Percentiles rank a stretch among this genome's conserved stretches.
Evolutionary conservation across 2,329 filamentous ascomycete genomes (phyloP).

Genomic region (Helotiales sp.): DNA sequence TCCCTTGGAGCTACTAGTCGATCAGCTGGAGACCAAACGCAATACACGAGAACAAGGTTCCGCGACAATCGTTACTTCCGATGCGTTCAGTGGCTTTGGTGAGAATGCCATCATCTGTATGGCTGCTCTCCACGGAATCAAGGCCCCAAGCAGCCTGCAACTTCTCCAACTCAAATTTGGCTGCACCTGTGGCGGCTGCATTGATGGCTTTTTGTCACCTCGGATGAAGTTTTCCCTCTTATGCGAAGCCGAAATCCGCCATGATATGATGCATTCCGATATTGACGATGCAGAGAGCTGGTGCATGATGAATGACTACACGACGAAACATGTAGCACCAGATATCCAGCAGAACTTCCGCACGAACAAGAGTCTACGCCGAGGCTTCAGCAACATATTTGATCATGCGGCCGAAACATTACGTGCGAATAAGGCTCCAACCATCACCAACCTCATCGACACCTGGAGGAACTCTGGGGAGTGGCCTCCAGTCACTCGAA

Average conservation of each 20-base stretch:
- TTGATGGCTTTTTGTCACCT: constrained; percentile 46
- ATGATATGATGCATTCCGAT: constrained; percentile 34
- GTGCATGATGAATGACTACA: constrained; percentile 28
- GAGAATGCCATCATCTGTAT: constrained; percentile 40
- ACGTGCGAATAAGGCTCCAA: constrained; percentile 17
- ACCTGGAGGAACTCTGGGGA: constrained; percentile 20
- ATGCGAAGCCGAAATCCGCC: constrained; percentile 37
- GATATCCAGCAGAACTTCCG: constrained; percentile 39
- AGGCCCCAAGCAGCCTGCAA: constrained; percentile 24
- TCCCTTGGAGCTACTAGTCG: constrained; percentile 42
- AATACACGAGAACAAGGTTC: constrained; percentile 29
- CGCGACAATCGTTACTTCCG: constrained; percentile 33
- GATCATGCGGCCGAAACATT: constrained; percentile 38
- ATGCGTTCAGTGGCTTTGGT: constrained; percentile 43
- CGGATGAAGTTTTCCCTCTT: constrained; percentile 44
- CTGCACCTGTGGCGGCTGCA: constrained; percentile 47
- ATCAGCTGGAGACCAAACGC: constrained; percentile 41
- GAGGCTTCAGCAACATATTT: constrained; percentile 45
- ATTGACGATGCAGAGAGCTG: constrained; percentile 34
- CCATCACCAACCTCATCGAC: constrained; percentile 17
- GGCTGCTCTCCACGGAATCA: constrained; percentile 33
- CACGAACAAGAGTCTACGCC: constrained; percentile 45
- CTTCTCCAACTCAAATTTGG: constrained; percentile 42
- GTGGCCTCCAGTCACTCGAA: constrained; percentile 39
- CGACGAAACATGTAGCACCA: constrained; percentile 34